phyloP scores from a whole-genome alignment of 805 yeast species.

The Tetrapisispora taiwanensis region DNA sequence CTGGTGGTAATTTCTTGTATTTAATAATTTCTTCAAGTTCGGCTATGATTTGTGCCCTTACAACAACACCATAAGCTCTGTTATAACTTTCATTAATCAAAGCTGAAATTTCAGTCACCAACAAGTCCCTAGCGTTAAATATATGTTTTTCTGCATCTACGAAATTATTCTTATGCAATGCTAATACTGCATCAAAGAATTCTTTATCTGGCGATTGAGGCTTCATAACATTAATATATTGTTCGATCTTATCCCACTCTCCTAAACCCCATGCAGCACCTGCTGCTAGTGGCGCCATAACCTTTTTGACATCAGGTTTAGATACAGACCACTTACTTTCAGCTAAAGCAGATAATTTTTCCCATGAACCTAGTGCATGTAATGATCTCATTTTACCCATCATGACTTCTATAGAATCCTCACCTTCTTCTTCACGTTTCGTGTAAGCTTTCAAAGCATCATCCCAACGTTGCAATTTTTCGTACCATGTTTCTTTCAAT shows the following conservation, averaged over 20 bases:
- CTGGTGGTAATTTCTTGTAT: constrained; percentile 76
- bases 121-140: constrained; percentile 71
- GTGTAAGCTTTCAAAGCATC: constrained; percentile 89
- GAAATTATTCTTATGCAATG: constrained; percentile 78
- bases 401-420: constrained; percentile 71
- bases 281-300: constrained; percentile 94
- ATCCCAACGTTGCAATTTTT: constrained; percentile 94
- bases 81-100: constrained; percentile 91
- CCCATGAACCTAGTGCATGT: constrained; percentile 99
- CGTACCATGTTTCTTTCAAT: constrained; percentile 95
- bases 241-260: constrained; percentile 94
- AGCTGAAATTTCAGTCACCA: constrained; percentile 90
- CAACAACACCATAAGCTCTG: constrained; percentile 94
- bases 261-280: constrained; percentile 98
- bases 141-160: constrained; percentile 73
- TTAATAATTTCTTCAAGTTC: constrained; percentile 91
- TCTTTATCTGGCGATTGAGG: constrained; percentile 89
- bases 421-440: constrained; percentile 49
- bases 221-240: constrained; percentile 82
- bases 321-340: constrained; percentile 75
- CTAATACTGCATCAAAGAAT: constrained; percentile 83
- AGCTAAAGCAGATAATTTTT: constrained; percentile 74
- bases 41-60: constrained; percentile 92
- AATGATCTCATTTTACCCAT: constrained; percentile 98
- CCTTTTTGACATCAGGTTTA: constrained; percentile 60